These are phyloP conservation scores for Cicer judaicum DNA, from an alignment of 306 rosid genomes.

Conservation along the genomic window DNA sequence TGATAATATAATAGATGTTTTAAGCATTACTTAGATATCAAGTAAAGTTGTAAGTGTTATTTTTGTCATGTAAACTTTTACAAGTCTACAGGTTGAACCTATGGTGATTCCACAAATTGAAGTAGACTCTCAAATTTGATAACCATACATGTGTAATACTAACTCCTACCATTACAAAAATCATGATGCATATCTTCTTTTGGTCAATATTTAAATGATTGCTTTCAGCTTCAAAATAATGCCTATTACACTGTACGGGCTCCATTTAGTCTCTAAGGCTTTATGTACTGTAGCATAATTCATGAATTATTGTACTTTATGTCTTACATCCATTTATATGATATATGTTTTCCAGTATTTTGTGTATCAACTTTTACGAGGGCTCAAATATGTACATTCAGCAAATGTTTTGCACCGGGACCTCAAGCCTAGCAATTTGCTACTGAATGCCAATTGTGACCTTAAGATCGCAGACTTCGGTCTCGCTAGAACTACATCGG, in stretches of 20 bases:
- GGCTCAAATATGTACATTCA: conserved; percentile 91
- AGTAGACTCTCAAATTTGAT: too few relatives aligned
- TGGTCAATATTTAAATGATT: background rate
- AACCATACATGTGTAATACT: too few relatives aligned
- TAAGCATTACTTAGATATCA: background rate
- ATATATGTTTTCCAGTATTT: conserved; percentile 70
- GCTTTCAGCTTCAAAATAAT: background rate
- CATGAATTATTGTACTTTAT: conserved; percentile 31
- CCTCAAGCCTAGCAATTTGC: conserved; percentile 93
- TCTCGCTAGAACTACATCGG: conserved; percentile 98
- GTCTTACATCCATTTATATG: conserved; percentile 41
- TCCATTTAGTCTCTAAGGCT: background rate
- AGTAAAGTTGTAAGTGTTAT: background rate
- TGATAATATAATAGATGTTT: background rate
- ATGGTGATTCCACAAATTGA: background rate
- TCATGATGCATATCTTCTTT: background rate
- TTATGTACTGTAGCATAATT: conserved; percentile 11
- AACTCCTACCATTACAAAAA: background rate
- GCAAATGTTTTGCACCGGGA: conserved; percentile 96
- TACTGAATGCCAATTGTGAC: conserved; percentile 93
- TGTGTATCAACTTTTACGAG: conserved; percentile 91
- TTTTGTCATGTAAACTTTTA: background rate
- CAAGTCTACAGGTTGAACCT: background rate
- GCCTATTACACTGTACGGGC: background rate
- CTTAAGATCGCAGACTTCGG: conserved; percentile 98